Evolutionary conservation across 768 basidiomycete species (phyloP), one percentile per base, ranked within the genome.

Genomic region (Hypholoma fasciculare): DNA sequence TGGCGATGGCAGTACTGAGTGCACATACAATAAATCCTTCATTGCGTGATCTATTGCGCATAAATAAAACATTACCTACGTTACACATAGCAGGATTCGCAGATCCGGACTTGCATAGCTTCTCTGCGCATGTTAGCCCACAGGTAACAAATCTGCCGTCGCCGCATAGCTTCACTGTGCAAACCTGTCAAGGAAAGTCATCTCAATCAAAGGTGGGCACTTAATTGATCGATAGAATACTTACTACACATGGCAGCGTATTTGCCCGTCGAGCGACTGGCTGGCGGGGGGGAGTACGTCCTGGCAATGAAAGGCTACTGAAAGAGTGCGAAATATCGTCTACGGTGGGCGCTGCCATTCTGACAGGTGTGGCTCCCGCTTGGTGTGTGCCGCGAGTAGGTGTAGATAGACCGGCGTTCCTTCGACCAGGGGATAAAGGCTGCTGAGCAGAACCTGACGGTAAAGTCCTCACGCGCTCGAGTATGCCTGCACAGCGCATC

Each of bases 1-100:
- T 57, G 62, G 30, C 67, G 64, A 60, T 72, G 69, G 30, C 71
- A 72, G 48, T 70, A 70, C 71, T 72, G 34, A 23, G 23, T 2
- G 4, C 23, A 23, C 23, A 23, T 23, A 23, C 23, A 23, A 23
- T 23, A 23, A 23, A 23, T 23, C 23, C 23, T 23, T 23, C 23
- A 23, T 23, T 23, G 23, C 23, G 23, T 23, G 23, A 23, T 23
- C 23, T 23, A 23, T 4, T 2, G 1, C 4, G 23, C 23, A 23
- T 4, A 4, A 23, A 1, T 34, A 40, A 8, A 26, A 44, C 5
- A 7, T 9, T 7, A 54, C 69, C 37, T 50, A 70, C 71, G 46
- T 66, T 60, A 26, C 71, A 72, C 62, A 66, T 64, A 7, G 47
- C 68, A 4, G 63, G 50, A 52, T 72, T 61, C 3, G 55, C 56